Conservation (phyloP, 2,329 filamentous ascomycete species). For the Colletotrichum sojae region DNA sequence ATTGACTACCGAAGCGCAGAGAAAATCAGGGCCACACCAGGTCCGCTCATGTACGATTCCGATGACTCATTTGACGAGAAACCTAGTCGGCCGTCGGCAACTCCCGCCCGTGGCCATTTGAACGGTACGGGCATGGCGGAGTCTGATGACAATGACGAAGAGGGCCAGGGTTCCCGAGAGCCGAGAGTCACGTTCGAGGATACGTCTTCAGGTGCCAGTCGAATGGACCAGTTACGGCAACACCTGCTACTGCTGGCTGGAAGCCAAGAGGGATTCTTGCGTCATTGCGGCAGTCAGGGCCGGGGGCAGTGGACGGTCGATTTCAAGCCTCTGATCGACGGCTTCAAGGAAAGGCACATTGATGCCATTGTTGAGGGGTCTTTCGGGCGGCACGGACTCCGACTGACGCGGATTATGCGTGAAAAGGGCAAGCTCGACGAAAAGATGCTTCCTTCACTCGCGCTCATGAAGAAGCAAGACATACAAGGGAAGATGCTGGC, state of each 20-base stretch:
- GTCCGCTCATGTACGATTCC: constrained; percentile 47
- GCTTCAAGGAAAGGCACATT: constrained; percentile 82
- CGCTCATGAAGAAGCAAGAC: constrained; percentile 87
- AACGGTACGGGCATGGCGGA: constrained; percentile 55
- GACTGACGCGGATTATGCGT: constrained; percentile 87
- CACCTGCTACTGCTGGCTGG: constrained; percentile 82
- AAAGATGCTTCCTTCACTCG: constrained; percentile 84
- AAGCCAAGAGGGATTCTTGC: constrained; percentile 77
- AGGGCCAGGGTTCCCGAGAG: constrained; percentile 46
- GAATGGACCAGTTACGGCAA: constrained; percentile 74
- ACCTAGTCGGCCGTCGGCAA: constrained; percentile 43
- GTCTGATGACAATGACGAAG: constrained; percentile 48
- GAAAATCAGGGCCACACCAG: constrained; percentile 58
- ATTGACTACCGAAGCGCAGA: constrained; percentile 64
- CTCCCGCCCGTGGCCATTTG: constrained; percentile 9
- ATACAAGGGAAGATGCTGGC: constrained; percentile 87
- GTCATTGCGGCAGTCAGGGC: constrained; percentile 73
- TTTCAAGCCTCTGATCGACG: constrained; percentile 79
- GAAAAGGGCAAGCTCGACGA: constrained; percentile 96
- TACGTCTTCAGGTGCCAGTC: constrained; percentile 57
- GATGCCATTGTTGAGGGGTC: constrained; percentile 85
- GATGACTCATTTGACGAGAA: constrained; percentile 52
- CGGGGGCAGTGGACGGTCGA: constrained; percentile 87
- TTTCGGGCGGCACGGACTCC: constrained; percentile 82
- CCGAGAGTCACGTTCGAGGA: constrained; percentile 69